Conservation (phyloP, 2,329 filamentous ascomycete species). For the Penicillium fuscoglaucum region DNA sequence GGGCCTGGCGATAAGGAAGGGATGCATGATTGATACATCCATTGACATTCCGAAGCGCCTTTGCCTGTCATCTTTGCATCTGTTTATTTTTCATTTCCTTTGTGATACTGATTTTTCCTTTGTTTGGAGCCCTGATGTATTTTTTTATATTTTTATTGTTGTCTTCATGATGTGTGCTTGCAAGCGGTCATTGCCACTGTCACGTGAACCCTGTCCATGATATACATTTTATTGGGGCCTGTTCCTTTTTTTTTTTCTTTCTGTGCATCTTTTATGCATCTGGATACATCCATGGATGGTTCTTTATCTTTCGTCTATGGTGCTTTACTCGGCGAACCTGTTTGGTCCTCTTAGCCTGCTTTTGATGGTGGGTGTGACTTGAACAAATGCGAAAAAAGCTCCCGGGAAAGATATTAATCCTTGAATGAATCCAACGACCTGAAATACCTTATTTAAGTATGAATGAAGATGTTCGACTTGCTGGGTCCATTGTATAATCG, state of each 20-base stretch:
- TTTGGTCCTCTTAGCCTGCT: not conserved
- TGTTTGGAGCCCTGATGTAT: conserved; percentile 22
- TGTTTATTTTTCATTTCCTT: conserved; percentile 22
- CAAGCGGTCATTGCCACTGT: conserved; percentile 31
- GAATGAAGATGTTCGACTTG: conserved; percentile 6
- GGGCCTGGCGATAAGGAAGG: conserved; percentile 71
- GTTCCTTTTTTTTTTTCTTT: conserved; percentile 1
- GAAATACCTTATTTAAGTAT: conserved; percentile 9
- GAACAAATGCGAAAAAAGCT: conserved; percentile 6
- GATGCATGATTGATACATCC: conserved; percentile 2
- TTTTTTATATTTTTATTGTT: conserved; percentile 18
- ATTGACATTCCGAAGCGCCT: conserved; percentile 6
- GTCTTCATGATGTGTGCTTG: conserved; percentile 30
- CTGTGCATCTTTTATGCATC: conserved; percentile 2
- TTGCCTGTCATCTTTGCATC: conserved; percentile 10
- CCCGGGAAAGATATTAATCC: conserved; percentile 25
- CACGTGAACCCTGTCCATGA: conserved; percentile 26
- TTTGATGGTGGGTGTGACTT: not conserved
- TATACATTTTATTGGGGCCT: conserved; percentile 11
- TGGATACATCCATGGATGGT: not conserved
- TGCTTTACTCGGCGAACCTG: not conserved
- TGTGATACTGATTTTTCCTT: conserved; percentile 25
- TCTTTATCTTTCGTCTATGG: not conserved
- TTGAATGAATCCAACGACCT: conserved; percentile 25
- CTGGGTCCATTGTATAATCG: not conserved